Base-by-base conservation (phyloP, 768 basidiomycete genomes). In the Udeniomyces megalosporus region DNA sequence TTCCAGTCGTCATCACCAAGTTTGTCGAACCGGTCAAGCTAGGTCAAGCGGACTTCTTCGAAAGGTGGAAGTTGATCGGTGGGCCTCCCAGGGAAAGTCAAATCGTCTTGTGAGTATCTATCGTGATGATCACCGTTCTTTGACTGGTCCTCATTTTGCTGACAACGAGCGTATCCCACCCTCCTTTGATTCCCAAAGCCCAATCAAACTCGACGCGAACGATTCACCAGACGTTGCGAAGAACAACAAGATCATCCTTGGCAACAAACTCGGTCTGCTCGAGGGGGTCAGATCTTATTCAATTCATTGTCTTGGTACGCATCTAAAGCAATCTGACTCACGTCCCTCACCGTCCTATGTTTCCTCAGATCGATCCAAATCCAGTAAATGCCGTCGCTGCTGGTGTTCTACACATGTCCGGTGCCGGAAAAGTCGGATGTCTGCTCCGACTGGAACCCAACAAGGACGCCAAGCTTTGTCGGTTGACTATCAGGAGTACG, bases 21-120 rank as follows among this genome's bases (percentile, higher is more conserved):
- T 99, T 99, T 74, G 80, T 97, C 60, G 93, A 95, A 70, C 86
- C 88, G 28, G 92, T 96, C 67, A 85, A 83, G 69, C 80, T 99
- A 35, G 82, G 81, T 12, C 78, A 80, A 65, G 75, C 80, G 0
- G 88, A 95, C 68, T 99, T 97, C 79, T 99, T 97, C 74, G 92
- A 96, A 73, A 78, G 95, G 56, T 99, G 95, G 95, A 92, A 90
- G 73, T 75, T 95, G 68, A 97, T 97, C 56, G 95, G 95, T 7
- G 95, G 95, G 1, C 78, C 89, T 14, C 95, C 95, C 31, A 81
- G 92, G 54, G 95, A 99, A 76, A 82, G 86, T 29, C 95, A 99
- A 72, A 73, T 75, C 51, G 79, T 99, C 59, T 95, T 95, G 61
- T 63, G 24, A 48, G 56, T 62, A 4, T 11, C 22, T 20, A 11